A percentile compares a stretch with the other conserved stretches of the same genome.
Conservation (phyloP, 1,284 basidiomycete species). For the Omphalotus olearius region DNA sequence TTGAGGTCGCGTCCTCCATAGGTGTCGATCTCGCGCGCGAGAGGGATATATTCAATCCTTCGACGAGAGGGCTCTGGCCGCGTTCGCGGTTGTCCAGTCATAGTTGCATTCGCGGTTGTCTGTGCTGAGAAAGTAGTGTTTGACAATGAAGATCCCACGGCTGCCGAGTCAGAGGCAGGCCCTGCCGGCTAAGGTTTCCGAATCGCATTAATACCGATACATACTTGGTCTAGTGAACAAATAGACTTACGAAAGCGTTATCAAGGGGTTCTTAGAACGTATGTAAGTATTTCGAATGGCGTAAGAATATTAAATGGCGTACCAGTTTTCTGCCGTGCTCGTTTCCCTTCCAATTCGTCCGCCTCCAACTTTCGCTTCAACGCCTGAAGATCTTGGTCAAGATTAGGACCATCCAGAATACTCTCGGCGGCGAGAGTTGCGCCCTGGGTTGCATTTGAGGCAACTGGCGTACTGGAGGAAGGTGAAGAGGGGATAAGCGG, state of each 20-base stretch:
- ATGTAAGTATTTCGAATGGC: slow-evolving; percentile 7
- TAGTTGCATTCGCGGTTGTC: slow-evolving; percentile 16
- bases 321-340: slow-evolving; percentile 69
- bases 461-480: slow-evolving; percentile 1
- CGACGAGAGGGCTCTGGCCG: slow-evolving; percentile 57
- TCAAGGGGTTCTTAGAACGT: slow-evolving; percentile 12
- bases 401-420: slow-evolving; percentile 28
- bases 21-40: slow-evolving; percentile 74
- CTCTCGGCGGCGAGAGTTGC: too few relatives aligned
- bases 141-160: slow-evolving; percentile 15
- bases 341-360: slow-evolving; percentile 64
- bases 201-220: slow-evolving; percentile 5
- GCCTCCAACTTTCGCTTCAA: slow-evolving; percentile 67
- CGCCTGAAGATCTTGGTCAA: slow-evolving; percentile 49
- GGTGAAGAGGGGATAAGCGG: not conserved
- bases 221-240: slow-evolving; percentile 6
- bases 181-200: slow-evolving; percentile 24
- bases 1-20: slow-evolving; percentile 84
- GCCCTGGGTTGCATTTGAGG: too few relatives aligned
- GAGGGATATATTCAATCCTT: slow-evolving; percentile 89
- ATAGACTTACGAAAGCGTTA: slow-evolving; percentile 14
- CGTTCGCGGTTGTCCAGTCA: slow-evolving; percentile 26
- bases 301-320: slow-evolving; percentile 20
- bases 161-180: slow-evolving; percentile 10
- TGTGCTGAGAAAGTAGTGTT: slow-evolving; percentile 16